Conservation (phyloP, 805 yeast species). For the Candida railenensis region DNA sequence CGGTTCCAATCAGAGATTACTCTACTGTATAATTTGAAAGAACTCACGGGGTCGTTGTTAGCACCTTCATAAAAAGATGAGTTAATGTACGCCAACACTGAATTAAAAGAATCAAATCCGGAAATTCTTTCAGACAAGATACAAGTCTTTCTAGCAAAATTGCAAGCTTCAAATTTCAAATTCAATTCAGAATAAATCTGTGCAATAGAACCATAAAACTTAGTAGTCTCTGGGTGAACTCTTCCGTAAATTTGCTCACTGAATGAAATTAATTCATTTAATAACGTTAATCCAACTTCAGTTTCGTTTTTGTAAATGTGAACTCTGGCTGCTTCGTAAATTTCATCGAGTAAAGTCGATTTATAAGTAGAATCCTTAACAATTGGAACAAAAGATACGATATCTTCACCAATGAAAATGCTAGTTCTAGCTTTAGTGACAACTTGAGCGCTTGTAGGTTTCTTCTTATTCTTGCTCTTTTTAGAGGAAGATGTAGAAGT, state of each 20-base stretch:
- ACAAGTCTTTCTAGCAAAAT: conserved; percentile 65
- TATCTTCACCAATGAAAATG: conserved; percentile 59
- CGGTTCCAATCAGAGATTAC: conserved; percentile 58
- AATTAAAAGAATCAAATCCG: conserved; percentile 80
- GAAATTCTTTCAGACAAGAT: conserved; percentile 73
- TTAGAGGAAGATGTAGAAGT: conserved; percentile 18
- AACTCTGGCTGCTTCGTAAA: conserved; percentile 61
- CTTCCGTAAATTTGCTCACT: conserved; percentile 83
- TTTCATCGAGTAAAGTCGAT: conserved; percentile 70
- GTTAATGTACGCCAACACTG: conserved; percentile 69
- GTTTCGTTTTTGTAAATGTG: conserved; percentile 40
- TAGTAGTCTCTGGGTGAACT: conserved; percentile 77
- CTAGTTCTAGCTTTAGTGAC: conserved; percentile 24
- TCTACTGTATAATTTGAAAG: conserved; percentile 61
- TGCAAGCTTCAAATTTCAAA: conserved; percentile 56
- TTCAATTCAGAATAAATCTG: conserved; percentile 64
- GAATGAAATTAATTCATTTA: conserved; percentile 68
- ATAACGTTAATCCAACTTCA: conserved; percentile 59
- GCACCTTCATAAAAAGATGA: conserved; percentile 70
- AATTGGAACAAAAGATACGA: conserved; percentile 70
- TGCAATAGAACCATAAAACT: conserved; percentile 64
- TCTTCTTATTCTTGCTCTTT: conserved; percentile 32
- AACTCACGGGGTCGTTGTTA: conserved; percentile 55
- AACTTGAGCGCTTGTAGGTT: conserved; percentile 11
- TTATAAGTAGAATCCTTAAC: conserved; percentile 68